Conservation (phyloP, 257 asterid genomes). For the Solanum chilense region DNA sequence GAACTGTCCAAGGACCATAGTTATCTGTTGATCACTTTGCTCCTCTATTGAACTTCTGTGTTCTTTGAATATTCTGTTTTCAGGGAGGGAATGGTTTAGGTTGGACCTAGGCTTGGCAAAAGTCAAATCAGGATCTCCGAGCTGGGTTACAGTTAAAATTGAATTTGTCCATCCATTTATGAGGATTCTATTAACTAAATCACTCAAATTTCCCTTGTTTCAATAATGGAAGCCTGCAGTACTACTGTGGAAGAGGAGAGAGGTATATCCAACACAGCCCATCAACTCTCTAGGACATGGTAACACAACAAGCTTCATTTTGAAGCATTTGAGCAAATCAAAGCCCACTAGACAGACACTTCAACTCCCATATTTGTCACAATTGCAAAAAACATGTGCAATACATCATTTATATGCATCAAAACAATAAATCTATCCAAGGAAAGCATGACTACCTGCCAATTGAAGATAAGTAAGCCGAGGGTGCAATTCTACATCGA, state of each 20-base stretch:
- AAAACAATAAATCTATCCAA: background rate
- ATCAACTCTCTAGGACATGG: background rate
- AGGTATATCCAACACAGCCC: background rate
- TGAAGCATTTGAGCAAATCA: background rate
- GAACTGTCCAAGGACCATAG: background rate
- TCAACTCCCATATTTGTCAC: background rate
- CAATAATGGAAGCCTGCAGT: background rate
- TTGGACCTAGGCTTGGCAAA: background rate
- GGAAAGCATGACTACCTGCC: constrained; percentile 37
- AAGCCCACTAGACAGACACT: background rate
- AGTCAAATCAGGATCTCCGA: background rate
- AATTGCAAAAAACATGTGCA: background rate
- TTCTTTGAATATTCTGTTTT: background rate
- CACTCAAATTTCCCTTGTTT: background rate
- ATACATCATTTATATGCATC: background rate
- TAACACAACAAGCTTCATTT: background rate
- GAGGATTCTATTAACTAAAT: background rate
- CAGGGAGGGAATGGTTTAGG: background rate
- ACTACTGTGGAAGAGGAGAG: background rate
- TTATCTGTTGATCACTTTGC: background rate
- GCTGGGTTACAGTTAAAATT: background rate
- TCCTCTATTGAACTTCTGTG: background rate
- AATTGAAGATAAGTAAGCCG: constrained; percentile 64
- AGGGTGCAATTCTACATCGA: constrained; percentile 64
- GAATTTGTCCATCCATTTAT: background rate